Evolutionary conservation across 108 stramenopile genomes (phyloP), one percentile per base, ranked within the genome.

Genomic region (Nitzschia sp.): DNA sequence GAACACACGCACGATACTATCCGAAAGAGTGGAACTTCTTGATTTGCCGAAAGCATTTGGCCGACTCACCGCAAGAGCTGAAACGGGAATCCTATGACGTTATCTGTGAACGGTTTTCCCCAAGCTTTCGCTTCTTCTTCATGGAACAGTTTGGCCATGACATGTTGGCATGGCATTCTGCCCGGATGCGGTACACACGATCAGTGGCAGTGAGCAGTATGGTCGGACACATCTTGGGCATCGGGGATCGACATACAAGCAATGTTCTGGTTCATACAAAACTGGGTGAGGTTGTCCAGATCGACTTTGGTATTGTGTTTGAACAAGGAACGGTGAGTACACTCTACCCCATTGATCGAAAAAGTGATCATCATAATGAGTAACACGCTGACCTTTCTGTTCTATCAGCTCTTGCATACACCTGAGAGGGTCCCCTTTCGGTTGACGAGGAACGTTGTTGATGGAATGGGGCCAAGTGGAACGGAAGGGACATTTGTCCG

Each of bases 241-340:
- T 99, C 41, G 99, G 99, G 29, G 98, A 99, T 81, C 88, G 99
- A 3, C 99, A 99, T 70, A 68, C 79, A n/a, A 81, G 83, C 46
- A 99, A 98, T 70, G 98, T 98, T 57, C 86, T 98, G 24, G 81
- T 98, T 39, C 89, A 97, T 59, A 72, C 88, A 39, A 87, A 72
- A 46, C 96, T 96, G 12, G 81, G 73, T 10, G 97, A 97, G 72
- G 79, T 98, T 34, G 93, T 98, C 3, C 99, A 99, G 69, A 99
- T 99, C 59, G 99, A 99, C 73, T 99, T 99, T 75, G 98, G 99
- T 2, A 83, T 97, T 25, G 92, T 96, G n/a, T 99, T 99, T 58
- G 99, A 99, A 70, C 97, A 98, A 69, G 99, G 97, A 40, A 96
- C 95, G 80, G 76, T 86, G 43, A 60, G 81, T 57, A 5, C 51